Evolutionary conservation across 2,329 filamentous ascomycete genomes (phyloP).

Genomic region (Cladosporium sp.): DNA sequence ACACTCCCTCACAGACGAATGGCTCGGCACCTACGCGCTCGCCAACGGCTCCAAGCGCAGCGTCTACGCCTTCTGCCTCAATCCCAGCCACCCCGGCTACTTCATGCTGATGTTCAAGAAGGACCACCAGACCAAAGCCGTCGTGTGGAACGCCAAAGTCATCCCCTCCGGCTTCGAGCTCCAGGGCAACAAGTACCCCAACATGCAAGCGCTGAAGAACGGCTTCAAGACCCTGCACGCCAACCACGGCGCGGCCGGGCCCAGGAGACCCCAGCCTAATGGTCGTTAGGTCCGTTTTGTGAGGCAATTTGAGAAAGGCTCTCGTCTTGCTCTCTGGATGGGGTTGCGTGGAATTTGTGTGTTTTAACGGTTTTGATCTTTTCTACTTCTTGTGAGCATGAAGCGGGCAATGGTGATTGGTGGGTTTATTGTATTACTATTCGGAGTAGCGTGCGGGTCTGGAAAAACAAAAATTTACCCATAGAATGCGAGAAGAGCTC

Average conservation of each 20-base stretch:
- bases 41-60: conserved; percentile 75
- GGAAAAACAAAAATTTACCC: too few relatives aligned
- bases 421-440: too few relatives aligned
- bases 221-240: conserved; percentile 84
- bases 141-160: conserved; percentile 80
- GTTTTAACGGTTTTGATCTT: too few relatives aligned
- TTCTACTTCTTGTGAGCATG: too few relatives aligned
- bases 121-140: conserved; percentile 65
- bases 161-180: conserved; percentile 92
- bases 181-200: conserved; percentile 81
- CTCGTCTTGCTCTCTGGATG: too few relatives aligned
- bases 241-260: conserved; percentile 22
- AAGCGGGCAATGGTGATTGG: too few relatives aligned
- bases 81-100: conserved; percentile 86
- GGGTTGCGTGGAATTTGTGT: too few relatives aligned
- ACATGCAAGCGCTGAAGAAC: conserved; percentile 93
- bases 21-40: conserved; percentile 92
- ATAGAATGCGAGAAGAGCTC: not conserved
- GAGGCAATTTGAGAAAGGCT: too few relatives aligned
- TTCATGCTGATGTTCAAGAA: conserved; percentile 97
- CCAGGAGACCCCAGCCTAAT: conserved; percentile 5
- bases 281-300: not conserved
- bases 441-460: too few relatives aligned
- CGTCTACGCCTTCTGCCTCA: conserved; percentile 93
- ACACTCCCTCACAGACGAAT: conserved; percentile 62